A percentile compares a stretch with the other conserved stretches of the same genome.
These are phyloP conservation scores for Cyberlindnera subsufficiens DNA, from an alignment of 805 yeast genomes.

Conservation along the genomic window DNA sequence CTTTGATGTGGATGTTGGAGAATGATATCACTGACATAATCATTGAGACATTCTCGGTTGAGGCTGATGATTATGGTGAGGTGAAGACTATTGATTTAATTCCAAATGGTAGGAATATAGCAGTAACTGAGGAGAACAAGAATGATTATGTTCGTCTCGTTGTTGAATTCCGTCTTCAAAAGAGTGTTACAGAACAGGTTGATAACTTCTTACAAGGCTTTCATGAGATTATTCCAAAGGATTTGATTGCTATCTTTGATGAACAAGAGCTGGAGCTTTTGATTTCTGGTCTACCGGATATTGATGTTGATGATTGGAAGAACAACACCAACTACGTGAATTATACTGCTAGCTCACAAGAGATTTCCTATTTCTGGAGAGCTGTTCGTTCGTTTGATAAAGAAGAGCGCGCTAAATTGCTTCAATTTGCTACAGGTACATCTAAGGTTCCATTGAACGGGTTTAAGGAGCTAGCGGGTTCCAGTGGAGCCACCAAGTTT, in stretches of 20 bases:
- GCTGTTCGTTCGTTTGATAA: conserved; percentile 91
- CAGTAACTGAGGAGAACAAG: conserved; percentile 88
- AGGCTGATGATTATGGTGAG: conserved; percentile 90
- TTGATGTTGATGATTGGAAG: conserved; percentile 95
- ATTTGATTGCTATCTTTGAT: conserved; percentile 79
- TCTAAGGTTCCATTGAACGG: conserved; percentile 95
- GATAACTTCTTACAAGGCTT: conserved; percentile 81
- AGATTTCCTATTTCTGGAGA: conserved; percentile 96
- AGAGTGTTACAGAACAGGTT: conserved; percentile 83
- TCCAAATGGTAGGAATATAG: conserved; percentile 74
- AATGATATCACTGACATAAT: conserved; percentile 95
- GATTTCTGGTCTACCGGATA: conserved; percentile 92
- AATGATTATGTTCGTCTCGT: conserved; percentile 81
- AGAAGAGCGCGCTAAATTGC: conserved; percentile 88
- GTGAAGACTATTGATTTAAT: conserved; percentile 77
- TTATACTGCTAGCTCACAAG: conserved; percentile 77
- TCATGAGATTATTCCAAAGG: conserved; percentile 83
- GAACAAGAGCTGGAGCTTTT: conserved; percentile 92
- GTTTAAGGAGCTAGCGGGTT: conserved; percentile 83
- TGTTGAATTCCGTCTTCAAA: conserved; percentile 80
- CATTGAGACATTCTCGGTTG: conserved; percentile 90
- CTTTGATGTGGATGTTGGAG: conserved; percentile 92
- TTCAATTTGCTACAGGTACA: conserved; percentile 97
- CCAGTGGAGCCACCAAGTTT: conserved; percentile 79
- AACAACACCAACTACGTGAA: conserved; percentile 76